phyloP scores from a whole-genome alignment of 345 rosid genomes.

The Boechera retrofracta region DNA sequence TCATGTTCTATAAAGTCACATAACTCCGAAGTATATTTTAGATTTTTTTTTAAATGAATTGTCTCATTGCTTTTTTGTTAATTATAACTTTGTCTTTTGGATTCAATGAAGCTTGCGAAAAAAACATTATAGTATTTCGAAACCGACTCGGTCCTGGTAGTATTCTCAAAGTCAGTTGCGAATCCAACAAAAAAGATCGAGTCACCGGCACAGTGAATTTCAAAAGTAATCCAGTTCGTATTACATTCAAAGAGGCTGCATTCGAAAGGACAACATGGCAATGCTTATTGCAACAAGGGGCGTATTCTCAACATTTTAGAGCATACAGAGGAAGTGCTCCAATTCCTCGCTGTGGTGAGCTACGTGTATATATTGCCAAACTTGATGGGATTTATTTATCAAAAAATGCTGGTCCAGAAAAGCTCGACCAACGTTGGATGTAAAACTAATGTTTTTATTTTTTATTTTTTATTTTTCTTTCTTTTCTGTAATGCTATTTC shows the following conservation, averaged over 20 bases:
- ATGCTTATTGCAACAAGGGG: neutral
- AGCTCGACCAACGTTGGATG: neutral
- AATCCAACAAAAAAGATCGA: neutral
- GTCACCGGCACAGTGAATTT: neutral
- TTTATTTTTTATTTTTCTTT: too few species aligned
- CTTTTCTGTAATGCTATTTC: too few species aligned
- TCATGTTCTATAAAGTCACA: neutral
- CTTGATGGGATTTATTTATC: constrained; percentile 13
- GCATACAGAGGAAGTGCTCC: neutral
- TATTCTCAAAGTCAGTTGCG: constrained; percentile 8
- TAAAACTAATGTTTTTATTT: too few species aligned
- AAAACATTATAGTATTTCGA: neutral
- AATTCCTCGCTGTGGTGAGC: constrained; percentile 11
- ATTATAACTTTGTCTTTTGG: neutral
- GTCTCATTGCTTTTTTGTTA: neutral
- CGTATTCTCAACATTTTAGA: neutral
- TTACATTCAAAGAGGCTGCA: neutral
- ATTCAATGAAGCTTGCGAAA: constrained; percentile 10
- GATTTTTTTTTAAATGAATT: neutral
- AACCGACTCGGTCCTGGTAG: neutral
- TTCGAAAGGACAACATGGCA: neutral
- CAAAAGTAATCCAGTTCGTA: neutral
- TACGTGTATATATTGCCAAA: constrained; percentile 4
- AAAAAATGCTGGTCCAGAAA: neutral
- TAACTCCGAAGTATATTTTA: too few species aligned